A percentile compares a stretch with the other conserved stretches of the same genome.
phyloP scores from a whole-genome alignment of 2,329 filamentous ascomycete species.

The Ophiocordyceps camponoti-rufipedis region DNA sequence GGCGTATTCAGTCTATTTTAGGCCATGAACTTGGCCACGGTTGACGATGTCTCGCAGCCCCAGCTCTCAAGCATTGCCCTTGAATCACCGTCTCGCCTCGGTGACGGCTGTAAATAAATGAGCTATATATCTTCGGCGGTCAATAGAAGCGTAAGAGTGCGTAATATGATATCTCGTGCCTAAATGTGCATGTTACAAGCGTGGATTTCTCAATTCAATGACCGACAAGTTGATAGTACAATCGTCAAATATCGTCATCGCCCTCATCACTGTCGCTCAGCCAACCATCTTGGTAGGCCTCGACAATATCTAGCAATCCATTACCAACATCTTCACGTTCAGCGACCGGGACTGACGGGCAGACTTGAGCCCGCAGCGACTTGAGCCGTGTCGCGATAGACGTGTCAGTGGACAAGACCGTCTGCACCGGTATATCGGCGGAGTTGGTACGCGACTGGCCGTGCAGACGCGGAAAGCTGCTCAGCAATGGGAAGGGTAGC shows the following conservation, averaged over 20 bases:
- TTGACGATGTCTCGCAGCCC: slow-evolving; percentile 1
- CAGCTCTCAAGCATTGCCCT: background rate
- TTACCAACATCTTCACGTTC: slow-evolving; percentile 76
- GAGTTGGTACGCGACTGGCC: slow-evolving; percentile 17
- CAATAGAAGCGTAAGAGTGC: background rate
- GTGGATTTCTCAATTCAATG: no score
- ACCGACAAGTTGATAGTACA: background rate
- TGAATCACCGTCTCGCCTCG: background rate
- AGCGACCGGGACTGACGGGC: slow-evolving; percentile 47
- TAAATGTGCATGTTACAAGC: no score
- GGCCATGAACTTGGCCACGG: background rate
- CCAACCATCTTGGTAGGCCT: slow-evolving; percentile 83
- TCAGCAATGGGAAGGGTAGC: slow-evolving; percentile 41
- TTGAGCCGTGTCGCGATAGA: slow-evolving; percentile 53
- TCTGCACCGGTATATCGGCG: slow-evolving; percentile 22
- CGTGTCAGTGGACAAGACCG: slow-evolving; percentile 56
- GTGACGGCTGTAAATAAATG: background rate
- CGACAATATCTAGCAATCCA: slow-evolving; percentile 62
- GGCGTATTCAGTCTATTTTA: background rate
- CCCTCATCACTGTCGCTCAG: slow-evolving; percentile 56
- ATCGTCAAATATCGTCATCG: slow-evolving; percentile 35
- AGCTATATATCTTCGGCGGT: background rate
- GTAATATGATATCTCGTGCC: no score
- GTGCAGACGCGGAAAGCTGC: slow-evolving; percentile 73
- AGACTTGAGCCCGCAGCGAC: slow-evolving; percentile 42